Percentiles rank a stretch among this genome's conserved stretches.
phyloP scores from a whole-genome alignment of 257 asterid genomes.

The Solanum piurae region DNA sequence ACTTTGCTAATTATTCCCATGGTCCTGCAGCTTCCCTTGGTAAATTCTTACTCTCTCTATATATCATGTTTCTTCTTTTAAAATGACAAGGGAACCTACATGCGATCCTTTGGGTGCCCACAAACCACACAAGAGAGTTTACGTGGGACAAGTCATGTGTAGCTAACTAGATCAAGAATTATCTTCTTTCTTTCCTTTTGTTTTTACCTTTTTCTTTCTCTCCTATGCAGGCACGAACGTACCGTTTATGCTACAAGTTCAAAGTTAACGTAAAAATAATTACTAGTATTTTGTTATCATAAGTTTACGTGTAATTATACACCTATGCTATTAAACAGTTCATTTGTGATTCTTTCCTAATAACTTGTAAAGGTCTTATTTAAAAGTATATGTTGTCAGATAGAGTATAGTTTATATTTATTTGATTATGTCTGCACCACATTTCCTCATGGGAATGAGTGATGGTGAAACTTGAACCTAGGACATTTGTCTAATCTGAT shows the following conservation, averaged over 20 bases:
- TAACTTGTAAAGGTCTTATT: not conserved
- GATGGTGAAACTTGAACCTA: not conserved
- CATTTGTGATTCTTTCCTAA: not conserved
- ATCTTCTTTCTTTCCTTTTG: too few species aligned
- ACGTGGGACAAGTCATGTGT: not conserved
- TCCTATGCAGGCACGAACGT: too few species aligned
- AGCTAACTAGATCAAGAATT: not conserved
- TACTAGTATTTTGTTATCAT: not conserved
- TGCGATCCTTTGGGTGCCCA: not conserved
- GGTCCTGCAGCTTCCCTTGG: constrained; percentile 35
- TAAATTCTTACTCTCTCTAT: not conserved
- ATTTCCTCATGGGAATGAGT: not conserved
- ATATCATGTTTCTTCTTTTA: not conserved
- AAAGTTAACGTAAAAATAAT: not conserved
- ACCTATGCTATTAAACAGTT: not conserved
- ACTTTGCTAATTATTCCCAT: constrained; percentile 8
- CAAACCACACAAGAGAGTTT: not conserved
- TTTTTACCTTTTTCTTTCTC: not conserved
- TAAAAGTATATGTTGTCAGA: too few species aligned
- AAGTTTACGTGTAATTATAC: not conserved
- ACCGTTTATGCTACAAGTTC: not conserved
- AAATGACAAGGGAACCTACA: not conserved
- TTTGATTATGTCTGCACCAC: not conserved
- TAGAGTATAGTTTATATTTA: too few species aligned
- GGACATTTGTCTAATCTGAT: too few species aligned